phyloP scores from a whole-genome alignment of 495 filamentous ascomycete genomes.

The Penicillium coprophilum region DNA sequence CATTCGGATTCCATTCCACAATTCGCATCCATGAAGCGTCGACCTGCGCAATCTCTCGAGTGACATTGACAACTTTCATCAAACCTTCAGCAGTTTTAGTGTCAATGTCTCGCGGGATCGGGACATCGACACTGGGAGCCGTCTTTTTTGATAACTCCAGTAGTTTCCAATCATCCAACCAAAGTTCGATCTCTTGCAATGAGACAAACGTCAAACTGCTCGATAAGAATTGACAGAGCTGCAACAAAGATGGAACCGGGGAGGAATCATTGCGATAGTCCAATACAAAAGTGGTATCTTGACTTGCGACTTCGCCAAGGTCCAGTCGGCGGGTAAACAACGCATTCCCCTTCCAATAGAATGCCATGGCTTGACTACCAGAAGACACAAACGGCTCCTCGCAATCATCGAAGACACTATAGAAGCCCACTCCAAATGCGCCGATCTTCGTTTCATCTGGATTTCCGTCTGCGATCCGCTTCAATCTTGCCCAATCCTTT shows the following conservation, averaged over 20 bases:
- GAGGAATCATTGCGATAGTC: conserved; percentile 88
- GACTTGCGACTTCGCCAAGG: conserved; percentile 60
- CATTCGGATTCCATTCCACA: conserved; percentile 74
- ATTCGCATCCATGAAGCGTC: conserved; percentile 90
- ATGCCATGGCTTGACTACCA: conserved; percentile 89
- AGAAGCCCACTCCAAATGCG: conserved; percentile 97
- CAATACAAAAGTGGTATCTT: conserved; percentile 84
- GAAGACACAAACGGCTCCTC: conserved; percentile 96
- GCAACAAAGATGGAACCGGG: conserved; percentile 77
- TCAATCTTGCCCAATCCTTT: conserved; percentile 89
- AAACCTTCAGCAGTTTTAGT: conserved; percentile 76
- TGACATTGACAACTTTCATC: conserved; percentile 76
- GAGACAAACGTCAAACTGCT: conserved; percentile 96
- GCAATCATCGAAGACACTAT: conserved; percentile 97
- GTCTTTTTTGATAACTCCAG: conserved; percentile 77
- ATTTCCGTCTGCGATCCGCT: conserved; percentile 97
- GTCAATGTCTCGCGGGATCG: conserved; percentile 78
- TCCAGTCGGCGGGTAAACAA: conserved; percentile 83
- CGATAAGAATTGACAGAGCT: conserved; percentile 84
- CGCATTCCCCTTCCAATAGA: conserved; percentile 97
- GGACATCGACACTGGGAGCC: conserved; percentile 67
- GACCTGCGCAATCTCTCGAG: conserved; percentile 80
- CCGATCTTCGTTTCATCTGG: conserved; percentile 99
- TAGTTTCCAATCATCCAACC: conserved; percentile 83
- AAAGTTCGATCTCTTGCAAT: conserved; percentile 81